Base-by-base conservation (phyloP, 176 grass and related monocot genomes). In the Ampelocalamus luodianensis region DNA sequence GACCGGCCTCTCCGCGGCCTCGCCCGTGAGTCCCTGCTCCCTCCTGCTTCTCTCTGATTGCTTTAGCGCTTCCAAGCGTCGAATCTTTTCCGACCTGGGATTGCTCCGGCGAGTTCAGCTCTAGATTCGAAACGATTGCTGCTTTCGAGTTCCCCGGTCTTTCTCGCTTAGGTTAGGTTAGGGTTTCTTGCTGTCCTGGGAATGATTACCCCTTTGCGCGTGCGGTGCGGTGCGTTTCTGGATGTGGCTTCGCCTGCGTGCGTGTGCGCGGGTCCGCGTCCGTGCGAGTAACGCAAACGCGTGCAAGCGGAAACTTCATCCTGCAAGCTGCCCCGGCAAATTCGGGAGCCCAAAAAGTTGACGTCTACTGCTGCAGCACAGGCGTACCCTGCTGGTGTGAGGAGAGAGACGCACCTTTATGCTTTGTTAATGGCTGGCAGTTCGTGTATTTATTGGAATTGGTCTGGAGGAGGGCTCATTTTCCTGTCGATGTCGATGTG, bases 1-100 rank as follows among this genome's bases (percentile, higher is more conserved):
- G 86, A 88, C 86, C 34, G 80, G 86, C 43, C 86, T 88, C 74
- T 88, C 86, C 65, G 86, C 86, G 54, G 80, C 86, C 65, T 88
- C 80, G 65, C 86, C 86, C 79, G 80, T 88, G 73, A 88, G 86
- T 83, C 20, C 72, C 50, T 63, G 17, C 22, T 27, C 55, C 8
- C 39, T 10, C 10, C 4, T n/a, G 7, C 18, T 24, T 8, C 7
- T 49, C 27, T 37, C 36, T 10, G 7, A 17, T 43, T 11, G 40
- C 81, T 2, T 6, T 16, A 1, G 14, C 15, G 70, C 42, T 27
- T 62, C 16, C 18, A 6, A 17, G 3, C 8, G 55, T 62, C 37
- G 3, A 68, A 24, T 50, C 71, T 36, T 29, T 61, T 5, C 58
- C n/a, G 8, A 11, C 58, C 58, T 5, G 10, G 12, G 70, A 45